phyloP scores from a whole-genome alignment of 176 grass and related monocot species.

The Hordeum marinum region DNA sequence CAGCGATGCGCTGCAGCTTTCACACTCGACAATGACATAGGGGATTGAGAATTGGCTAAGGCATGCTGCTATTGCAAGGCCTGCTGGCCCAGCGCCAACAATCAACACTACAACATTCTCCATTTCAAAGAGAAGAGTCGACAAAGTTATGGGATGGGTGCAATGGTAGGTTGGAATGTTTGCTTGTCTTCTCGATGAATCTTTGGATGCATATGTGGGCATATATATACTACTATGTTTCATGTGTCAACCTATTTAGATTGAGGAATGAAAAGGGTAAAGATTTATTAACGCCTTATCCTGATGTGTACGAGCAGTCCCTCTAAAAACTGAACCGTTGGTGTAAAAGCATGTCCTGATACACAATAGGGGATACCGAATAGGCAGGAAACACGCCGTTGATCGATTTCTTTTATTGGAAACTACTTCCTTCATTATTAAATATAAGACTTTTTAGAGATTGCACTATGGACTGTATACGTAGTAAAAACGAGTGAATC shows the following conservation, averaged over 20 bases:
- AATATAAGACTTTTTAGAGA: no score
- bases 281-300: neutral
- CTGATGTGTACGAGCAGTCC: neutral
- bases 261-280: neutral
- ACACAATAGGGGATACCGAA: neutral
- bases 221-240: neutral
- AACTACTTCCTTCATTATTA: no score
- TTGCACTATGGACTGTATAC: no score
- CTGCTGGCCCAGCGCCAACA: neutral
- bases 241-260: neutral
- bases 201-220: neutral
- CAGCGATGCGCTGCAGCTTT: neutral
- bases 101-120: neutral
- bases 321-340: neutral
- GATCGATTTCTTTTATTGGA: neutral
- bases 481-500: no score
- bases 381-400: neutral
- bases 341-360: neutral
- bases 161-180: neutral
- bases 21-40: neutral
- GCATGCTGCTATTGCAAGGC: neutral
- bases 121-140: neutral
- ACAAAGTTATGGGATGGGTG: neutral
- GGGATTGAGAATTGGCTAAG: neutral
- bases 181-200: neutral